Evolutionary conservation across 805 yeast genomes (phyloP), one percentile per base, ranked within the genome.

Genomic region (Zygosaccharomyces gambellarensis): DNA sequence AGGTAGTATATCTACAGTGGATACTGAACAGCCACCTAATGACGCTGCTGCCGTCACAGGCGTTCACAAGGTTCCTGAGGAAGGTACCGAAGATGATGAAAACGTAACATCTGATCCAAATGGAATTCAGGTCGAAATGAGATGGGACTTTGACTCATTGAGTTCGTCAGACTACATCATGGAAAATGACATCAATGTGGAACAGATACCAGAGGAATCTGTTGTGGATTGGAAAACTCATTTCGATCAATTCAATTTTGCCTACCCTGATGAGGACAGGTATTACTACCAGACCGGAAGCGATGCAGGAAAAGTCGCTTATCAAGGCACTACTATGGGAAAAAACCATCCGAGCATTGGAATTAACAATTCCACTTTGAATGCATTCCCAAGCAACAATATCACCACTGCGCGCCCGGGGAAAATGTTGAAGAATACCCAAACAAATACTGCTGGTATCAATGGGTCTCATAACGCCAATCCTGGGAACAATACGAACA

Each of bases 71-170:
- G 29, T 14, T 11, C 29, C 28, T 25, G 38, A 17, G 10, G 21
- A 17, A 7, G 25, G 36, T 22, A 17, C 36, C 17, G 17, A 11
- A 19, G 48, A 46, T 11, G 45, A 36, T n/a, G 21, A 43, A 1
- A 39, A 30, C 17, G 50, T 43, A 14, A 51, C 32, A 4, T 23
- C 46, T 8, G 59, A 55, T 4, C 42, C 39, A 12, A 49, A 54
- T 31, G 64, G 53, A 23, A 67, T 67, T 40, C 65, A 66, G 21
- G 63, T 69, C 19, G 81, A 75, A 50, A 81, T 85, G 21, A 83
- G 85, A 63, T 89, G 96, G 97, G 96, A 89, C 68, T 89, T 89
- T 61, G 96, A 89, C 65, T 85, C 94, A 0, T 69, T 87, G 47
- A 83, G 85, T 60, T 78, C 85, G 38, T 76, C 81, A 30, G 92